phyloP scores from a whole-genome alignment of 2,329 filamentous ascomycete species.

The Cytospora piceicola region DNA sequence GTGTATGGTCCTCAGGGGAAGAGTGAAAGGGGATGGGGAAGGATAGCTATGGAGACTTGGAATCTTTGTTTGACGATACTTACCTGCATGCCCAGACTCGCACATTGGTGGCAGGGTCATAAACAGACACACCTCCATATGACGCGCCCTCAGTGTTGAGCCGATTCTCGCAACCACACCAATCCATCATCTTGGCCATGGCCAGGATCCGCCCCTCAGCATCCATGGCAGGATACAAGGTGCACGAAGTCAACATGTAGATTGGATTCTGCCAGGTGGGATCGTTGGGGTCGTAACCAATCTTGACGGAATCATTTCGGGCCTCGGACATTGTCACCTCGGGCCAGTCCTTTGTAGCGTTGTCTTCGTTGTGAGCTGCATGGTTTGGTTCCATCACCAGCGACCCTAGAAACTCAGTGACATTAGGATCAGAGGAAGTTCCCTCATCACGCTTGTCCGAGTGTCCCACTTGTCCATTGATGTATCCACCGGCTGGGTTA shows the following conservation, averaged over 20 bases:
- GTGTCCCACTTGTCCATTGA: neutral
- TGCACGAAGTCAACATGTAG: neutral
- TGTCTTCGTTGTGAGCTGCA: neutral
- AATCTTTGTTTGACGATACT: too few species aligned
- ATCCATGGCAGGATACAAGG: too few species aligned
- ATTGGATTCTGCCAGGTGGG: neutral
- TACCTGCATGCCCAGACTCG: too few species aligned
- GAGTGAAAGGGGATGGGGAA: too few species aligned
- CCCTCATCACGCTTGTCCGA: neutral
- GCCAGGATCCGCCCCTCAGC: neutral
- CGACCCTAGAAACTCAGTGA: neutral
- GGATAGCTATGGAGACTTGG: too few species aligned
- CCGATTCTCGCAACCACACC: slow-evolving; percentile 7
- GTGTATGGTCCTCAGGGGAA: too few species aligned
- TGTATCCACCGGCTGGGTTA: neutral
- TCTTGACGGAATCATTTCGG: neutral
- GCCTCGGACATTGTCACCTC: neutral
- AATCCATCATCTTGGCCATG: slow-evolving; percentile 13
- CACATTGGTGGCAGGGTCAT: too few species aligned
- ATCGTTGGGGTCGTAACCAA: neutral
- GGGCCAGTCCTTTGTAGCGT: neutral
- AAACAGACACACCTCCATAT: too few species aligned
- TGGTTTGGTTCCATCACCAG: neutral
- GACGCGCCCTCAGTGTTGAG: neutral
- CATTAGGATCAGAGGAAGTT: neutral